Evolutionary conservation across 257 asterid genomes (phyloP), one percentile per base, ranked within the genome.

Genomic region (Gardenia jasminoides): DNA sequence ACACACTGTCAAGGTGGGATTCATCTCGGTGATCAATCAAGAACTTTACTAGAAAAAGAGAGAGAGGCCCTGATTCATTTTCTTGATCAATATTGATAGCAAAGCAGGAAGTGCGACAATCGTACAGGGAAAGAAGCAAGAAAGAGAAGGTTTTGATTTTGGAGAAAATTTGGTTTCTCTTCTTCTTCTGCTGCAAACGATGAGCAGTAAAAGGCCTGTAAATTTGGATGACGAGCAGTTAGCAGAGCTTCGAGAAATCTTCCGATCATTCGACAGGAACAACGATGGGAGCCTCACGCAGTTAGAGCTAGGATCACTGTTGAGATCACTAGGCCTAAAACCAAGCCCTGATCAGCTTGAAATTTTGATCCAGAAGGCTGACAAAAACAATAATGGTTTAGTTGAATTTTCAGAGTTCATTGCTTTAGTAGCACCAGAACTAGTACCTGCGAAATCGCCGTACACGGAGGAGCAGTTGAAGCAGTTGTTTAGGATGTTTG

Each of bases 331-430:
- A 10, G 97, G 98, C 20, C 77, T 94, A 79, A 90, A 90, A 81
- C 97, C 97, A 30, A 92, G 98, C 79, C 82, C 91, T 6, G 96
- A 92, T 81, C 97, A 94, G 88, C 88, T 94, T 36, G 98, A 94
- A 54, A 84, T 92, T 61, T 83, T 94, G 77, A 92, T 91, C 72
- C 94, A 91, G 58, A 91, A 88, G 41, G 97, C 95, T 13, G 97
- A 94, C 78, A 91, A 83, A 54, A 94, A 94, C 81, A 91, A 75
- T 89, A 94, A 94, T 76, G 97, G 98, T 41, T 81, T 94, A 72
- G 88, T 94, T 61, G 98, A 94, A 81, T 94, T 94, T 85, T 91
- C 98, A 0, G 98, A 94, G 89, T 94, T 94, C 64, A 94, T 94
- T 70, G 90, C 94, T 13, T 90, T 92, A 84, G 98, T 92, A 82